These are phyloP conservation scores for Kluyveromyces lactis DNA, from an alignment of 805 yeast species.

Conservation along the genomic window DNA sequence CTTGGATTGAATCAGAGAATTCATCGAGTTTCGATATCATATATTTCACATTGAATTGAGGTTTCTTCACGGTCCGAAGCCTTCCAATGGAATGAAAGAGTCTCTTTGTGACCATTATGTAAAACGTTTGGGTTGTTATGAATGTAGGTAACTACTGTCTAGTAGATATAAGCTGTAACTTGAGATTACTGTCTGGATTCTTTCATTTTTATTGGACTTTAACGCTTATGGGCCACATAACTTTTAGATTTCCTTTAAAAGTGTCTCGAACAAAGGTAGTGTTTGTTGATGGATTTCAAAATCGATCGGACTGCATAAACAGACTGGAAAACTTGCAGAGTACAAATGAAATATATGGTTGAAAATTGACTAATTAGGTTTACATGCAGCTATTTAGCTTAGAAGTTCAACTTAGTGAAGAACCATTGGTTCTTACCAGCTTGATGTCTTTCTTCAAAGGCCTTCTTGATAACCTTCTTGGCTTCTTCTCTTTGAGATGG, in stretches of 20 bases:
- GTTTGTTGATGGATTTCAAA: too few species aligned
- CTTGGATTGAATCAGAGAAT: slow-evolving; percentile 19
- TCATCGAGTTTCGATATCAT: slow-evolving; percentile 12
- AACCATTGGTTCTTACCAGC: slow-evolving; percentile 99
- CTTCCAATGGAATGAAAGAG: slow-evolving; percentile 6
- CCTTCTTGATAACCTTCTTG: slow-evolving; percentile 97
- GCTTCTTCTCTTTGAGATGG: slow-evolving; percentile 99
- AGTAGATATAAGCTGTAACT: too few species aligned
- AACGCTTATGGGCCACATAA: too few species aligned
- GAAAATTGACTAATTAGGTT: slow-evolving; percentile 6
- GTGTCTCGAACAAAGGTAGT: too few species aligned
- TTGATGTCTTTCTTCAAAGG: slow-evolving; percentile 98
- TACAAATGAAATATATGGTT: slow-evolving; percentile 5
- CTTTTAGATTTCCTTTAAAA: too few species aligned
- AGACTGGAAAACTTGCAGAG: background rate
- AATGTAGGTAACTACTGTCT: too few species aligned
- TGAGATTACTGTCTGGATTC: too few species aligned
- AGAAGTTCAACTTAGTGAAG: slow-evolving; percentile 95
- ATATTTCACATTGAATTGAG: slow-evolving; percentile 23
- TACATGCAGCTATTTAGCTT: slow-evolving; percentile 27
- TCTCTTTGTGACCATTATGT: slow-evolving; percentile 3
- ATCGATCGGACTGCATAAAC: too few species aligned
- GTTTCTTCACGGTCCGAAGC: slow-evolving; percentile 13
- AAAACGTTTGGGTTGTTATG: too few species aligned
- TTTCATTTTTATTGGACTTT: too few species aligned